These are phyloP conservation scores for Thymus mandschuricus DNA, from an alignment of 257 asterid genomes.

Conservation along the genomic window DNA sequence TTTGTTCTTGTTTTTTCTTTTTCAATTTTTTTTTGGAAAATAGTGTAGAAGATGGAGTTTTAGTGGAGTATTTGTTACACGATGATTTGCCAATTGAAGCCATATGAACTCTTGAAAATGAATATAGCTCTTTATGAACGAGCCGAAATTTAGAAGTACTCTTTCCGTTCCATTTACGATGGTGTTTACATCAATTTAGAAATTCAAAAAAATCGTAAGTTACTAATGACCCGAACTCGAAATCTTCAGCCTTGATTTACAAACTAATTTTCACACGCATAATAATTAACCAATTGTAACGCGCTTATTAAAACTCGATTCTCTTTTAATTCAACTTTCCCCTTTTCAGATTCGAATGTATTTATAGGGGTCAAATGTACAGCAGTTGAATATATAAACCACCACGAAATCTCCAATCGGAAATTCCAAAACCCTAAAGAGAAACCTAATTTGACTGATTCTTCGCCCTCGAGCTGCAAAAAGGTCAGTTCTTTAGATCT, in stretches of 20 bases:
- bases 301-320: too few relatives aligned
- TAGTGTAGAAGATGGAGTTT: neutral
- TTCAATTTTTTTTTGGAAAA: too few relatives aligned
- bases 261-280: too few relatives aligned
- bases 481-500: conserved; percentile 29
- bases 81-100: neutral
- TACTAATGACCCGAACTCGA: too few relatives aligned
- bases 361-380: neutral
- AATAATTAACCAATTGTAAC: too few relatives aligned
- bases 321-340: too few relatives aligned
- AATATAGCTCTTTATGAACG: neutral
- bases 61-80: neutral
- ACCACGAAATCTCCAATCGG: neutral
- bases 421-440: conserved; percentile 33
- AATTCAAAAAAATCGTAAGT: too few relatives aligned
- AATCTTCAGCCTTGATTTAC: too few relatives aligned
- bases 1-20: too few relatives aligned
- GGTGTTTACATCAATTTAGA: too few relatives aligned
- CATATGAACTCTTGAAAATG: conserved; percentile 6
- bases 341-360: neutral
- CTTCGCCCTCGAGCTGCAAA: neutral
- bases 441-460: conserved; percentile 11
- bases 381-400: neutral
- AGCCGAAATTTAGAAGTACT: too few relatives aligned
- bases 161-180: too few relatives aligned